These are phyloP conservation scores for Passalora sequoiae DNA, from an alignment of 2,329 filamentous ascomycete genomes.

Conservation along the genomic window DNA sequence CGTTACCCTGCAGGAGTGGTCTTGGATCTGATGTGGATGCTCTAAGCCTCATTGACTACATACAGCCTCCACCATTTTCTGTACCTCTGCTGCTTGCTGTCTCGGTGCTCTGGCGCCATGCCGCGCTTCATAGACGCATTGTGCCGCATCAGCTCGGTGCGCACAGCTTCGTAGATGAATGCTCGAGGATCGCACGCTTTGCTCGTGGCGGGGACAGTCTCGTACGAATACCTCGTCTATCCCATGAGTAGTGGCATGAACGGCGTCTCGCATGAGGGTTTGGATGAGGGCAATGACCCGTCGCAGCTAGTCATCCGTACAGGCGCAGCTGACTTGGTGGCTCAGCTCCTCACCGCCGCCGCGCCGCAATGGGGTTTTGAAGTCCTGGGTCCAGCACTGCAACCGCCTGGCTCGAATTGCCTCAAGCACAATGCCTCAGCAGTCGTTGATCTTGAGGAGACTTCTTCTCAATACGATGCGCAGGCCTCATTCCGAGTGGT, in stretches of 20 bases:
- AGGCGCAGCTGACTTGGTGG: conserved; percentile 31
- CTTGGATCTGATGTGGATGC: conserved; percentile 5
- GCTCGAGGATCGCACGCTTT: conserved; percentile 22
- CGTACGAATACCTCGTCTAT: conserved; percentile 32
- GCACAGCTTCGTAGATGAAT: conserved; percentile 11
- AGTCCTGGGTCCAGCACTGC: conserved; percentile 26
- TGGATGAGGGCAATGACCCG: conserved; percentile 15
- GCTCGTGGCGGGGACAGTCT: conserved; percentile 32
- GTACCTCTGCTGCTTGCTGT: too few species aligned
- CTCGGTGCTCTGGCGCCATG: too few species aligned
- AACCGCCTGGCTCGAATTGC: conserved; percentile 23
- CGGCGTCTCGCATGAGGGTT: conserved; percentile 5
- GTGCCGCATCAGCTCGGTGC: conserved; percentile 11
- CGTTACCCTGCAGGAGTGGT: too few species aligned
- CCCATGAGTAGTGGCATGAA: conserved; percentile 18
- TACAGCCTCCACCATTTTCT: too few species aligned
- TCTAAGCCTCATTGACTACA: conserved; percentile 13
- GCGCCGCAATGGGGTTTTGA: conserved; percentile 28
- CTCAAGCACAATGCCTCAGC: conserved; percentile 30
- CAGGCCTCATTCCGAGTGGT: conserved; percentile 21
- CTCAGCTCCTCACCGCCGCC: conserved; percentile 32
- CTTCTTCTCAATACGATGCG: conserved; percentile 9
- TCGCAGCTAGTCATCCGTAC: conserved; percentile 30
- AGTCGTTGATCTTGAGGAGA: conserved; percentile 25
- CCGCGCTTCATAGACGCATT: too few species aligned